Conservation (phyloP, 306 rosid species). For the Sphenostylis stenocarpa region DNA sequence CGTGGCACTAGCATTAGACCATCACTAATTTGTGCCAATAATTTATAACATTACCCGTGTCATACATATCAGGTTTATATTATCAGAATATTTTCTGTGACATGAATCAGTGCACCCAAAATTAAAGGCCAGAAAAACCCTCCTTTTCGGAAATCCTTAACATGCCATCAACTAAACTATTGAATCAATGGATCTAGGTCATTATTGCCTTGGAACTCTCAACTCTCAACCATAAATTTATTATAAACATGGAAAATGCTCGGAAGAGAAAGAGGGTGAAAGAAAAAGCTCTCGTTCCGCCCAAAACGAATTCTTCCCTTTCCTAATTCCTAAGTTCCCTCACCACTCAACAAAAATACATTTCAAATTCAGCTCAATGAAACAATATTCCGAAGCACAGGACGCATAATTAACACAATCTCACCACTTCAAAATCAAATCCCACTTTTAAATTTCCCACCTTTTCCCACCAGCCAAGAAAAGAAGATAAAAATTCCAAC, state of each 20-base stretch:
- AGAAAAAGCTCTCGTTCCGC: background rate
- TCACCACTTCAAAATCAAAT: conserved; percentile 19
- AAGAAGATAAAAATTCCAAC: conserved; percentile 17
- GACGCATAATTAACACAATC: conserved; percentile 14
- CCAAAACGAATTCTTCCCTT: background rate
- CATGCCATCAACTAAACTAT: conserved; percentile 1
- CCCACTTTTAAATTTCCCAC: conserved; percentile 9
- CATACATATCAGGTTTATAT: background rate
- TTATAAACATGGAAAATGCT: background rate
- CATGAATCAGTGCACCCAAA: conserved; percentile 26
- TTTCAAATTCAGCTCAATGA: conserved; percentile 32
- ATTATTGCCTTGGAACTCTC: conserved; percentile 18
- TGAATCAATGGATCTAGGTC: conserved; percentile 17
- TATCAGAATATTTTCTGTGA: background rate
- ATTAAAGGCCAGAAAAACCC: conserved; percentile 11
- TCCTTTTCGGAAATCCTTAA: background rate
- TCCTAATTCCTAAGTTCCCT: background rate
- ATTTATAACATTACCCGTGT: background rate
- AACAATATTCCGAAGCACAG: conserved; percentile 15
- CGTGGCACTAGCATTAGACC: background rate
- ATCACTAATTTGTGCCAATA: background rate
- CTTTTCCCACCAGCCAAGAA: conserved; percentile 19
- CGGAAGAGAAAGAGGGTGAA: background rate
- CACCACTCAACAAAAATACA: background rate
- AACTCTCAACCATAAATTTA: conserved; percentile 15